Conservation (phyloP, 2,329 filamentous ascomycete genomes). For the Talaromyces sp. region DNA sequence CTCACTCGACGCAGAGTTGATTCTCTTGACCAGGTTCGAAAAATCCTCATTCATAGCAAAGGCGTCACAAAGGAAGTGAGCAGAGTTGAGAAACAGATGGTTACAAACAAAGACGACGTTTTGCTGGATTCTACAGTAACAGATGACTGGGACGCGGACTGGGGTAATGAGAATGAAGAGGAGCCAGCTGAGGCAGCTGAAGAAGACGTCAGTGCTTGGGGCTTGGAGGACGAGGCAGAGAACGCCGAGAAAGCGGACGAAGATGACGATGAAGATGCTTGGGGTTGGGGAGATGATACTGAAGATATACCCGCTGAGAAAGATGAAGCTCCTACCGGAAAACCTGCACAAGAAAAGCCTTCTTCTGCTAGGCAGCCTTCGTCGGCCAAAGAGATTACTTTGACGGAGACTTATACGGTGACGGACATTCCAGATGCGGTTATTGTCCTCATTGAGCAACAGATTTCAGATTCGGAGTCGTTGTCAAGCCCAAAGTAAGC, state of each 20-base stretch:
- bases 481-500: conserved; percentile 35
- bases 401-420: conserved; percentile 82
- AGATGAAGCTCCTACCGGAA: conserved; percentile 14
- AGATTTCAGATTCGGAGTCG: conserved; percentile 38
- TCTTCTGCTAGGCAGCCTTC: conserved; percentile 6
- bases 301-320: conserved; percentile 32
- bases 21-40: conserved; percentile 70
- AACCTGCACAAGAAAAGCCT: conserved; percentile 18
- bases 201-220: conserved; percentile 48
- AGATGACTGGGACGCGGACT: conserved; percentile 72
- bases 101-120: conserved; percentile 65
- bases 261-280: conserved; percentile 58
- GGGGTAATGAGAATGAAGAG: conserved; percentile 65
- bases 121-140: conserved; percentile 52
- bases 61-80: conserved; percentile 68
- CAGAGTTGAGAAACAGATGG: conserved; percentile 75
- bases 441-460: conserved; percentile 36
- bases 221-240: conserved; percentile 41
- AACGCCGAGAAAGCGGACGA: conserved; percentile 23
- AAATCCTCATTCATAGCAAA: conserved; percentile 62
- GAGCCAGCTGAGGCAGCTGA: conserved; percentile 23
- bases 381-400: conserved; percentile 60
- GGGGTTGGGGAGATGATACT: conserved; percentile 77
- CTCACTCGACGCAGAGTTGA: conserved; percentile 76
- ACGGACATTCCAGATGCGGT: conserved; percentile 82